Evolutionary conservation across 139 green algal species (phyloP).

Genomic region (Coelastrella sp.): DNA sequence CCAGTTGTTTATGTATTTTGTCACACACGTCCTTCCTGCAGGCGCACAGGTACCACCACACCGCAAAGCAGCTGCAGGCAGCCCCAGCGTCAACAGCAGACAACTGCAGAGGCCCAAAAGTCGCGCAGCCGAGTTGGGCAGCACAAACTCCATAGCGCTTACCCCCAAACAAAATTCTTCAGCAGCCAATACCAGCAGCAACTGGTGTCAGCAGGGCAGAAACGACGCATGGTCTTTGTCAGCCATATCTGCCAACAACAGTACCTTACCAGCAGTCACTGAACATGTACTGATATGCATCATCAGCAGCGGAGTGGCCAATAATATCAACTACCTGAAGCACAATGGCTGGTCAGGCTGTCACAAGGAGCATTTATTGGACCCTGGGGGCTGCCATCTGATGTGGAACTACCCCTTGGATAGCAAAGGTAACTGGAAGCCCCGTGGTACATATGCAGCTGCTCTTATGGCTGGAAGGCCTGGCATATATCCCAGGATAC

Average conservation of each 20-base stretch:
- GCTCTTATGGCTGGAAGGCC: not conserved
- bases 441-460: slow-evolving; percentile 21
- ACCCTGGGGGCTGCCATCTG: slow-evolving; percentile 33
- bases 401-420: not conserved
- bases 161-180: too few relatives aligned
- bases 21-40: too few relatives aligned
- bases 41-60: too few relatives aligned
- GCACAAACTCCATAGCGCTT: too few relatives aligned
- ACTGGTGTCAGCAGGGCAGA: not conserved
- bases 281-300: slow-evolving; percentile 40
- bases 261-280: not conserved
- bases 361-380: slow-evolving; percentile 20
- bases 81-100: too few relatives aligned
- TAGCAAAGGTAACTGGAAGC: slow-evolving; percentile 6
- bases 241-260: not conserved
- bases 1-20: too few relatives aligned
- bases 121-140: too few relatives aligned
- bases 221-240: not conserved
- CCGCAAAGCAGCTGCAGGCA: too few relatives aligned
- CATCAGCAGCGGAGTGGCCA: slow-evolving; percentile 14
- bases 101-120: too few relatives aligned
- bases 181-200: not conserved
- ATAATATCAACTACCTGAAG: not conserved
- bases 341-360: slow-evolving; percentile 21
- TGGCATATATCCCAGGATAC: not conserved